Conservation (phyloP, 2,329 filamentous ascomycete species). For the Xylaria digitata region DNA sequence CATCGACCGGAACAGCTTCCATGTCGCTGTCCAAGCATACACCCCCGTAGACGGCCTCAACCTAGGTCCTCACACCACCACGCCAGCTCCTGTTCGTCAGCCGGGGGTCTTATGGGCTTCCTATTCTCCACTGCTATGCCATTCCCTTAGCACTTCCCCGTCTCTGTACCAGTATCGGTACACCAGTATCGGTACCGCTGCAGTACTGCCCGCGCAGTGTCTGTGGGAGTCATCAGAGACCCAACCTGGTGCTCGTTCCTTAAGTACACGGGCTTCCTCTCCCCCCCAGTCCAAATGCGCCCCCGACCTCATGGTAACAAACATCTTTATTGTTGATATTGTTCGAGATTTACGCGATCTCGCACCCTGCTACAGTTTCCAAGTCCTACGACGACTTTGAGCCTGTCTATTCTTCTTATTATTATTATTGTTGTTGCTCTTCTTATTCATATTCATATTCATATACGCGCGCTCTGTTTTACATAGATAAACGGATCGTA, state of each 20-base stretch:
- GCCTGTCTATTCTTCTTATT: constrained; percentile 23
- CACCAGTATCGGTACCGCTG: constrained; percentile 23
- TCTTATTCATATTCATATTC: constrained; percentile 1
- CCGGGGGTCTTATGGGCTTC: constrained; percentile 45
- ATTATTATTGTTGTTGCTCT: constrained; percentile 8
- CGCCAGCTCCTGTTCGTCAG: constrained; percentile 47
- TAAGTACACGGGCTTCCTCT: constrained; percentile 48
- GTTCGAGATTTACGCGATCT: constrained; percentile 45
- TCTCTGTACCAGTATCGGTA: constrained; percentile 34
- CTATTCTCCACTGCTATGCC: constrained; percentile 45
- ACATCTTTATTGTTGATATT: constrained; percentile 46
- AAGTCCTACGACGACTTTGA: constrained; percentile 34
- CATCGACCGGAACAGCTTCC: constrained; percentile 48
- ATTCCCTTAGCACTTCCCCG: constrained; percentile 41
- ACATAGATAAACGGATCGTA: constrained; percentile 43
- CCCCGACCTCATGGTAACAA: constrained; percentile 46
- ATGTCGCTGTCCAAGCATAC: constrained; percentile 45
- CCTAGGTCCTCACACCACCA: constrained; percentile 46
- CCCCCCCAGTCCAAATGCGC: constrained; percentile 42
- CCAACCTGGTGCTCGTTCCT: constrained; percentile 39
- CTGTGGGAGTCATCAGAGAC: constrained; percentile 28
- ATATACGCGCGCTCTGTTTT: constrained; percentile 43
- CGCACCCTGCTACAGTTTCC: constrained; percentile 40
- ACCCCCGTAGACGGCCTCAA: constrained; percentile 39
- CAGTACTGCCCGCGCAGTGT: constrained; percentile 33